Conservation (phyloP, 768 basidiomycete species). For the Lenzites betulinus region DNA sequence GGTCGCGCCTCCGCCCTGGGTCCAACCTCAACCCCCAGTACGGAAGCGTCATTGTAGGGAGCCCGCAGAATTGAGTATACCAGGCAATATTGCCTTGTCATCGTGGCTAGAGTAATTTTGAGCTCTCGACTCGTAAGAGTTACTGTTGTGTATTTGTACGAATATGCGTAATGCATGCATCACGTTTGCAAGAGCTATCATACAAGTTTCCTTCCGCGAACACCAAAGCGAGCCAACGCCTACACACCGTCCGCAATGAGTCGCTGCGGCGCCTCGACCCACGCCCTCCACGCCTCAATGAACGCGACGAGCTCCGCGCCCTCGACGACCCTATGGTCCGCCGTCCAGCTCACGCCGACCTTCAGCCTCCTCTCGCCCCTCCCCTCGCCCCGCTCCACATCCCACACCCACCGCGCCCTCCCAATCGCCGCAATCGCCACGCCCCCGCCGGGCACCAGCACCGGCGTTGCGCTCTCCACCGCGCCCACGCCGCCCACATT, state of each 20-base stretch:
- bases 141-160: background rate
- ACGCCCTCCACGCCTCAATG: conserved; percentile 80
- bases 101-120: too few relatives aligned
- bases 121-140: too few relatives aligned
- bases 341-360: conserved; percentile 77
- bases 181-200: background rate
- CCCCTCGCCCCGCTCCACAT: conserved; percentile 53
- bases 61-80: background rate
- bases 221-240: background rate
- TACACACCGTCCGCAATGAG: conserved; percentile 54
- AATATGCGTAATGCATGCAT: background rate
- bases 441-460: conserved; percentile 81
- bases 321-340: conserved; percentile 86
- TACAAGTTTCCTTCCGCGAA: background rate
- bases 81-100: too few relatives aligned
- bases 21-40: conserved; percentile 16
- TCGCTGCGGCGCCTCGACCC: conserved; percentile 75
- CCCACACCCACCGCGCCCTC: conserved; percentile 75
- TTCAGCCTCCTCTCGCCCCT: conserved; percentile 56
- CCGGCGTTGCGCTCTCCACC: conserved; percentile 70
- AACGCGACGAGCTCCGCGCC: conserved; percentile 89
- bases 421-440: conserved; percentile 86
- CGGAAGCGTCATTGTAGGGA: conserved; percentile 10
- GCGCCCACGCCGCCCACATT: conserved; percentile 83
- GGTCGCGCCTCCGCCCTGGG: background rate